These are phyloP conservation scores for Colletotrichum gloeosporioides DNA, from an alignment of 2,329 filamentous ascomycete genomes.

Conservation along the genomic window DNA sequence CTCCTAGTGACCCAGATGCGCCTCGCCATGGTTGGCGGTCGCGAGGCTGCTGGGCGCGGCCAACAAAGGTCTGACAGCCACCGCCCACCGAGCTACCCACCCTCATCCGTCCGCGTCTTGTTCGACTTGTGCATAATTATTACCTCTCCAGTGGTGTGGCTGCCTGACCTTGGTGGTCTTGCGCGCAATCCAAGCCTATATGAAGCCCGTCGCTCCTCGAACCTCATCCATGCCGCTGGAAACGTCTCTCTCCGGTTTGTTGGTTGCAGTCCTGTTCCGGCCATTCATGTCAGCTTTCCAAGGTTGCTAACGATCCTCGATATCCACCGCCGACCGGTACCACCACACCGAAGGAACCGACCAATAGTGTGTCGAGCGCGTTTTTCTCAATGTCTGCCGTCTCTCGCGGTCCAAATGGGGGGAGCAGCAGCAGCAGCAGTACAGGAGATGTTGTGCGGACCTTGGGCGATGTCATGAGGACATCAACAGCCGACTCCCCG, in stretches of 20 bases:
- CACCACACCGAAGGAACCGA: background rate
- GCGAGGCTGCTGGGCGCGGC: slow-evolving; percentile 14
- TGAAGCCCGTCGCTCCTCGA: slow-evolving; percentile 6
- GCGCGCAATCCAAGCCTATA: slow-evolving; percentile 9
- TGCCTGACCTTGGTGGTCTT: slow-evolving; percentile 17
- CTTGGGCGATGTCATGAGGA: slow-evolving; percentile 45
- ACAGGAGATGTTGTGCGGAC: slow-evolving; percentile 24
- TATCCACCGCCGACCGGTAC: background rate
- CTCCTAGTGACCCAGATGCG: slow-evolving; percentile 19
- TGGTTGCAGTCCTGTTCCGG: background rate
- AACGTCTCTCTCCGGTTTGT: background rate
- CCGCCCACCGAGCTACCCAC: slow-evolving; percentile 20
- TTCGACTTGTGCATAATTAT: slow-evolving; percentile 7
- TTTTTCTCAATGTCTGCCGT: slow-evolving; percentile 5
- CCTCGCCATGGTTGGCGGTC: slow-evolving; percentile 21
- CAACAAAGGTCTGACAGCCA: slow-evolving; percentile 23
- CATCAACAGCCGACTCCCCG: slow-evolving; percentile 39
- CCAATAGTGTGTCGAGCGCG: background rate
- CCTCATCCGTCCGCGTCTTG: slow-evolving; percentile 18
- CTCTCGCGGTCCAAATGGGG: background rate
- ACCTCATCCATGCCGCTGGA: background rate
- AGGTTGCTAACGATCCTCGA: background rate
- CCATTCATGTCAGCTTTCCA: background rate
- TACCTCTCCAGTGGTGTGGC: slow-evolving; percentile 16
- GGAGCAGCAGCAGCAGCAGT: background rate